Base-by-base conservation (phyloP, 768 basidiomycete species). In the Scleroderma bovista region DNA sequence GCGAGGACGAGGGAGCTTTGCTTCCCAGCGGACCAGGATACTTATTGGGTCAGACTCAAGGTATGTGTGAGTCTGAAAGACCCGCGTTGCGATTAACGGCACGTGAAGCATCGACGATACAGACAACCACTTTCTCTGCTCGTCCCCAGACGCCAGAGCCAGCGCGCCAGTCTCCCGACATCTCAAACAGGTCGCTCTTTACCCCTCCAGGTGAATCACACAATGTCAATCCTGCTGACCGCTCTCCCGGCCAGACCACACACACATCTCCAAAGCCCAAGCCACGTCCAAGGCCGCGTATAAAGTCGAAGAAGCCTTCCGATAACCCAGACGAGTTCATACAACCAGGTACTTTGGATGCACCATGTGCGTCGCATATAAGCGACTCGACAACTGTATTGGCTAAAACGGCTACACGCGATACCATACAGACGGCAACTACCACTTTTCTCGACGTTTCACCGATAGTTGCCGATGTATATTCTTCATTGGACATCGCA, bases 401-500 rank as follows among this genome's bases (percentile, higher is more conserved):
- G 2, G 34, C 48, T 13, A 52, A 47, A 22, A 52, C 34, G 39
- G 51, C 16, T 19, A 56, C 54, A 1, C 52, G 52, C 34, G 66
- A 64, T 8, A 58, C 55, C 48, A 63, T 66, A 43, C 43, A 42
- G 36, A 46, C 57, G 48, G 53, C 49, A n/a, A 51, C 56, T 1
- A 9, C 40, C 7, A 42, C 54, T 1, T 53, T 64, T 1, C 34
- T 51, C n/a, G 39, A 17, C 31, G 24, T 55, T 26, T 52, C 56
- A 6, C 56, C 51, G 11, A n/a, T 11, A 2, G n/a, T 43, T 9
- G 60, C 48, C 0, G 63, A 66, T 34, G 33, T 24, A 23, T 59
- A 60, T 33, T 60, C 55, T 40, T 57, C 60, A 6, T 57, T 68
- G 38, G 74, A 63, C 53, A 79, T 80, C 22, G 79, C 80, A n/a